These are phyloP conservation scores for Ophiocordyceps camponoti-leonardi DNA, from an alignment of 2,329 filamentous ascomycete genomes.

Conservation along the genomic window DNA sequence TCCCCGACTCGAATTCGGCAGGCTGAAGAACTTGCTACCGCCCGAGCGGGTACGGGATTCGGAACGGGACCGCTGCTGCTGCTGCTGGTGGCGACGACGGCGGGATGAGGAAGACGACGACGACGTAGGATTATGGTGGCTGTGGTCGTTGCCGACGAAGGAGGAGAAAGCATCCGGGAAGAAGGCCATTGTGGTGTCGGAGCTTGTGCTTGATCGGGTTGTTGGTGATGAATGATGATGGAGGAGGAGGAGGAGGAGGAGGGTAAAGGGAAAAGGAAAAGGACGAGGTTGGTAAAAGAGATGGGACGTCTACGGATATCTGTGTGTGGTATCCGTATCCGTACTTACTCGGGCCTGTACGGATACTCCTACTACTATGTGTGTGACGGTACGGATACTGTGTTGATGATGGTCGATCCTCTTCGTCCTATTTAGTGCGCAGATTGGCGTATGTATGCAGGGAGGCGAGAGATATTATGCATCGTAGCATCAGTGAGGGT, in stretches of 20 bases:
- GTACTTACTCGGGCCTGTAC: neutral
- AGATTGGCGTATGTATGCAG: neutral
- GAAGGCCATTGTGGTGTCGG: slow-evolving; percentile 12
- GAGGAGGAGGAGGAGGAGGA: no score
- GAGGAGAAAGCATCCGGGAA: slow-evolving; percentile 14
- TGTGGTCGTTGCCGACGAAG: slow-evolving; percentile 11
- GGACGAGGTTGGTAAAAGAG: neutral
- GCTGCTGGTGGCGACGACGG: slow-evolving; percentile 16
- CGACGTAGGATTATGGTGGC: slow-evolving; percentile 1
- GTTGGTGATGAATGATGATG: neutral
- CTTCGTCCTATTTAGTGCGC: no score
- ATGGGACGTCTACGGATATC: neutral
- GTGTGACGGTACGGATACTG: neutral
- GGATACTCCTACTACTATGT: neutral
- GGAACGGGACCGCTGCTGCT: slow-evolving; percentile 18
- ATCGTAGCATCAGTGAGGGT: no score
- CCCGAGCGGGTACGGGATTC: slow-evolving; percentile 22
- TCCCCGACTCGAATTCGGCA: slow-evolving; percentile 18
- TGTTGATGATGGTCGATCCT: no score
- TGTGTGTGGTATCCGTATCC: no score
- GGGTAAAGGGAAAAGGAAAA: no score
- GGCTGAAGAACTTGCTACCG: slow-evolving; percentile 14
- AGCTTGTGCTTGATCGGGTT: neutral
- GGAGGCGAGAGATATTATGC: no score
- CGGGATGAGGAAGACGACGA: slow-evolving; percentile 11